phyloP scores from a whole-genome alignment of 306 rosid genomes.

The Pyrus pyrifolia region DNA sequence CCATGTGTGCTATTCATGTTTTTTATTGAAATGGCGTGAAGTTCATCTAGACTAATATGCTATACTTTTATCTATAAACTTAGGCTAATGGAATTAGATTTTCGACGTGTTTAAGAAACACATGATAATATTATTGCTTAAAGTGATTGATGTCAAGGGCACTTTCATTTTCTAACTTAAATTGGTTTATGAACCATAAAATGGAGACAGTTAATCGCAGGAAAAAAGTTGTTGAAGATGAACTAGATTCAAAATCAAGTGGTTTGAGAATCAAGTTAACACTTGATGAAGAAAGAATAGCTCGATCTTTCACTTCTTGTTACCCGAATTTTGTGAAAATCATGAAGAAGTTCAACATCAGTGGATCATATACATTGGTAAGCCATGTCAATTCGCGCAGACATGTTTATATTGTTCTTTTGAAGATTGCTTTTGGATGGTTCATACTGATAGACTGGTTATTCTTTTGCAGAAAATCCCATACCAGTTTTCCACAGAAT shows the following conservation, averaged over 20 bases:
- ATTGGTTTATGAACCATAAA: constrained; percentile 28
- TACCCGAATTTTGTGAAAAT: constrained; percentile 83
- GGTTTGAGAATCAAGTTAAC: constrained; percentile 71
- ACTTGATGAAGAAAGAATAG: constrained; percentile 67
- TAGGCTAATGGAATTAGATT: background rate
- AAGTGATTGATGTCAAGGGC: background rate
- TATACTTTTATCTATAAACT: background rate
- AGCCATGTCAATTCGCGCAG: constrained; percentile 23
- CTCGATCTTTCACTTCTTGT: constrained; percentile 68
- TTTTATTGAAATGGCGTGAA: background rate
- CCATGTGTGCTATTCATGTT: background rate
- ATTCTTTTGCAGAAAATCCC: constrained; percentile 71
- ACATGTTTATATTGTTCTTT: background rate
- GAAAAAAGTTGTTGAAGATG: constrained; percentile 55
- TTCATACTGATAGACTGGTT: constrained; percentile 14
- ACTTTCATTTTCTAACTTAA: background rate
- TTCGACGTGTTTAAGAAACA: background rate
- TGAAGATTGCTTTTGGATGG: background rate
- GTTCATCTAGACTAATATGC: background rate
- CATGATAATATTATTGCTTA: background rate
- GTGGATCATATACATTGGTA: constrained; percentile 89
- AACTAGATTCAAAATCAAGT: constrained; percentile 51
- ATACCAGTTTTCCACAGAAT: constrained; percentile 65
- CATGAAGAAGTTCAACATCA: constrained; percentile 84
- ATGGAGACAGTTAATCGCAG: constrained; percentile 44